Conservation (phyloP, 1,284 basidiomycete species). For the Albatrellus sp. region DNA sequence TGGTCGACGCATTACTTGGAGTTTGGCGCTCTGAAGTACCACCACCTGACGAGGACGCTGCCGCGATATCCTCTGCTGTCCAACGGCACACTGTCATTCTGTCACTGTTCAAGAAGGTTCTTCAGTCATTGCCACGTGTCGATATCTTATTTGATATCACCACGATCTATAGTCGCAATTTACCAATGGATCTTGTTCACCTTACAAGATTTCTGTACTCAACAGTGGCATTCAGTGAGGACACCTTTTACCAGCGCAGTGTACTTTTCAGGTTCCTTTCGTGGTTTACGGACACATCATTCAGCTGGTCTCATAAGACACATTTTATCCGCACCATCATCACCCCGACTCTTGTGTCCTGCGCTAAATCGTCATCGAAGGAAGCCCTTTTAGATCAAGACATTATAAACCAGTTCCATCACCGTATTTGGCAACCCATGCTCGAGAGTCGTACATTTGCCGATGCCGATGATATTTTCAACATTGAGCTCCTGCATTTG, state of each 20-base stretch:
- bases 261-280: conserved; percentile 78
- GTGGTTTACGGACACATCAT: conserved; percentile 64
- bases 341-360: conserved; percentile 79
- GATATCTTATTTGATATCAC: conserved; percentile 87
- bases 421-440: conserved; percentile 74
- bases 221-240: conserved; percentile 64
- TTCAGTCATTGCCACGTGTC: conserved; percentile 61
- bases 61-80: conserved; percentile 37
- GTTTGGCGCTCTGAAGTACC: conserved; percentile 57
- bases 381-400: conserved; percentile 58
- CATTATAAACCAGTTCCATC: conserved; percentile 60
- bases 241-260: conserved; percentile 65
- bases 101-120: conserved; percentile 65
- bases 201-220: conserved; percentile 85
- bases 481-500: conserved; percentile 86
- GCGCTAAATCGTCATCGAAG: conserved; percentile 44
- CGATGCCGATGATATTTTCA: conserved; percentile 69
- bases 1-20: conserved; percentile 57
- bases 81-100: conserved; percentile 64
- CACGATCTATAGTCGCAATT: conserved; percentile 70
- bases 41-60: conserved; percentile 32
- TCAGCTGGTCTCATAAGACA: conserved; percentile 74
- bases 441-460: conserved; percentile 43
- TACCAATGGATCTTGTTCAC: conserved; percentile 73
- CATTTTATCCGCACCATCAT: conserved; percentile 80